Percentiles rank a stretch among this genome's conserved stretches.
Evolutionary conservation across 306 rosid species (phyloP).

Genomic region (Corylus avellana): DNA sequence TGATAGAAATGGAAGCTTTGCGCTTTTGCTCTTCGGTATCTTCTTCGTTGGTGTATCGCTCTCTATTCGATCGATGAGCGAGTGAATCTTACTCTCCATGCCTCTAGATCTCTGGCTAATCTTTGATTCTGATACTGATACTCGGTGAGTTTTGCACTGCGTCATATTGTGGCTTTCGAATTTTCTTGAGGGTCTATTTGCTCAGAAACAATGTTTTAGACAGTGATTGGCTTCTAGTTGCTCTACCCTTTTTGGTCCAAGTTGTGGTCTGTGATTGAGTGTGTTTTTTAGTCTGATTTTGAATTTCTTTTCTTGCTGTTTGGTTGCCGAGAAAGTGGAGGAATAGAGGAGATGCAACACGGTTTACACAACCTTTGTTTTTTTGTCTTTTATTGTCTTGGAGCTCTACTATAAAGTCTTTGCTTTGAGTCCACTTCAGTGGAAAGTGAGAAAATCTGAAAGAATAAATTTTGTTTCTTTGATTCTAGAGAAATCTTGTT

Average conservation of each 20-base stretch:
- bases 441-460: background rate
- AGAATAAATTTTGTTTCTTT: background rate
- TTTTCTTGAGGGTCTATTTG: background rate
- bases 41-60: constrained; percentile 8
- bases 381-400: background rate
- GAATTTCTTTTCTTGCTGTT: background rate
- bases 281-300: background rate
- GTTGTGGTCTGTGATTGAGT: background rate
- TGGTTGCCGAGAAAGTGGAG: constrained; percentile 4
- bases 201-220: background rate
- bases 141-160: constrained; percentile 41
- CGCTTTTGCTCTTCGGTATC: constrained; percentile 25
- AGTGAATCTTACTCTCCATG: background rate
- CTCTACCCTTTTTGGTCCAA: background rate
- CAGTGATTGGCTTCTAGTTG: background rate
- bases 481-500: background rate
- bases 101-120: constrained; percentile 38
- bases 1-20: constrained; percentile 50
- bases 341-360: background rate
- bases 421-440: background rate
- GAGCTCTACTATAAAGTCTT: background rate
- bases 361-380: background rate
- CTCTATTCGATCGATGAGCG: constrained; percentile 29
- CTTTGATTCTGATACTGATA: constrained; percentile 27
- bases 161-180: background rate